Evolutionary conservation across 2,329 filamentous ascomycete species (phyloP), one percentile per base, ranked within the genome.

Genomic region (Bertia moriformis): DNA sequence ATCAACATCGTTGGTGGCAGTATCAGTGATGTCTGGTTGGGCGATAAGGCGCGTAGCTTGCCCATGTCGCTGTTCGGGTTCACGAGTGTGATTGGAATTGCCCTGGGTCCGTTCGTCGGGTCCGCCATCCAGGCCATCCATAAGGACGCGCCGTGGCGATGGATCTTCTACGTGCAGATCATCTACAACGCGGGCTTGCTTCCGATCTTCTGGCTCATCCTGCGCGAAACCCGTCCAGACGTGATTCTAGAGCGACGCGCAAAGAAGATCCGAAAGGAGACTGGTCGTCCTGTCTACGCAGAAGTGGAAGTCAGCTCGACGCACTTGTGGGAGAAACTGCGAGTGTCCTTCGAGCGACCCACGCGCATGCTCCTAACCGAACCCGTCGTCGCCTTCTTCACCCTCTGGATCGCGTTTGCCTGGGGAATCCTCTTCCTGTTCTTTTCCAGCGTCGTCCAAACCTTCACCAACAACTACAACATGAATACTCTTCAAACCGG

Each of bases 161-260:
- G 55, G 55, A 55, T 53, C 1, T 52, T 54, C 20, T 54, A 58
- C 36, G 45, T 54, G 7, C 22, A 59, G 38, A 46, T 56, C 0
- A 66, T 68, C 38, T 53, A 54, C 49, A 66, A 67, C 32, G 61
- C 55, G 15, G 55, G 55, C 3, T 46, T 66, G 1, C 50, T 66
- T 4, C 56, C 57, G 0, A 22, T 66, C 13, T 56, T 58, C 43
- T 42, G 52, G 29, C 45, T 61, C 35, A 50, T 55, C 4, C 50
- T 72, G 5, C 56, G 55, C 2, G 68, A 71, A 45, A 62, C 62
- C n/a, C 57, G 67, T 14, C 54, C 54, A 1, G 55, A 58, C 18
- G 61, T 67, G 4, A 60, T 71, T n/a, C 55, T 70, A 2, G 54
- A 45, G 52, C 52, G 4, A 30, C 52, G 50, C 39, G 46, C 47